A percentile compares a stretch with the other conserved stretches of the same genome.
Conservation (phyloP, 352 stramenopile species). For the Pythium chondricola region DNA sequence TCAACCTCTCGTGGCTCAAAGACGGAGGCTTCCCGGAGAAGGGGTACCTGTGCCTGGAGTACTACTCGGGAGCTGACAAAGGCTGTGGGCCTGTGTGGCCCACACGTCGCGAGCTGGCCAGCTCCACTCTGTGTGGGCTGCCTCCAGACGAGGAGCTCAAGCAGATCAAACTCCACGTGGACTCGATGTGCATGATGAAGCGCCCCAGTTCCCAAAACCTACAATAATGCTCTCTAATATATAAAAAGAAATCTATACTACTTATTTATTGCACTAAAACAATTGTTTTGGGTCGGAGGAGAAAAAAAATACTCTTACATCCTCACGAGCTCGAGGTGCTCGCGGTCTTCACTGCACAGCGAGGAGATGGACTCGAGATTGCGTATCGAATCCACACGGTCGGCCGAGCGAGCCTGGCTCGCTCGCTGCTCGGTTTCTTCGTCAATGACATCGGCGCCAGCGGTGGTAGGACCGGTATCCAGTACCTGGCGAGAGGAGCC, state of each 20-base stretch:
- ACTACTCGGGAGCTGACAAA: slow-evolving; percentile 72
- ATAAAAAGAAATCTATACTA: too few species aligned
- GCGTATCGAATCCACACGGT: slow-evolving; percentile 18
- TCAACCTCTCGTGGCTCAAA: slow-evolving; percentile 78
- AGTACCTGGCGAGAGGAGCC: too few species aligned
- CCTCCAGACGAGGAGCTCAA: slow-evolving; percentile 33
- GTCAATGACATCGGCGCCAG: slow-evolving; percentile 12
- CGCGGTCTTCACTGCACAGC: slow-evolving; percentile 19
- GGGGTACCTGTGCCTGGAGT: slow-evolving; percentile 64
- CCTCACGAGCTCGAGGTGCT: slow-evolving; percentile 30
- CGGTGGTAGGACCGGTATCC: background rate
- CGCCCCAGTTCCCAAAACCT: too few species aligned
- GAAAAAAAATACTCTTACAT: slow-evolving; percentile 19
- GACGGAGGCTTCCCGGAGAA: slow-evolving; percentile 75
- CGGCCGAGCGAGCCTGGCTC: slow-evolving; percentile 2
- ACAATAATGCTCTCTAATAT: too few species aligned
- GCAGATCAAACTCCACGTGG: slow-evolving; percentile 44
- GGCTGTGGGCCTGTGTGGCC: slow-evolving; percentile 69
- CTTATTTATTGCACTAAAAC: too few species aligned
- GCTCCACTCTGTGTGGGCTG: slow-evolving; percentile 42
- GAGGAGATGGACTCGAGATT: slow-evolving; percentile 42
- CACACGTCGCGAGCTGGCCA: slow-evolving; percentile 45
- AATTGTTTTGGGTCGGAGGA: too few species aligned
- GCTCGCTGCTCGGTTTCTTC: slow-evolving; percentile 14
- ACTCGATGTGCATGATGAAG: slow-evolving; percentile 45